Evolutionary conservation across 2,329 filamentous ascomycete genomes (phyloP).

Genomic region (Venturia aucupariae): DNA sequence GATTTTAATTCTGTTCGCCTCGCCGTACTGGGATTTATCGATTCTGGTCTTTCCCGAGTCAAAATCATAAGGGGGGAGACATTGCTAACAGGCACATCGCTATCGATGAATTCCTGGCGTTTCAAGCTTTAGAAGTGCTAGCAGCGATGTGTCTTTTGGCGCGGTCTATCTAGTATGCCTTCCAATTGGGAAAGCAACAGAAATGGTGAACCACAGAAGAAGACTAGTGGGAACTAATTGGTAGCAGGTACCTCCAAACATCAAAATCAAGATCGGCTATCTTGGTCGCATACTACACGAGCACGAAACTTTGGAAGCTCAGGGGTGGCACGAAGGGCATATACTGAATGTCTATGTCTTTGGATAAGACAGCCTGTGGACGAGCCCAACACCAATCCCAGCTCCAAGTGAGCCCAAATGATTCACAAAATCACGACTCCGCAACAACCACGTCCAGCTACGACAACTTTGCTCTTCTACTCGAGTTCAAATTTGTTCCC

Average conservation of each 20-base stretch:
- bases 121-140: too few species aligned
- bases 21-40: conserved; percentile 13
- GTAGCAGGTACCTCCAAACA: conserved; percentile 46
- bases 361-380: not conserved
- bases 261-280: conserved; percentile 64
- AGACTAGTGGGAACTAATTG: not conserved
- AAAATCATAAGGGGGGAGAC: too few species aligned
- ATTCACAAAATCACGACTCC: not conserved
- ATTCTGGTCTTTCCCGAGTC: not conserved
- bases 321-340: conserved; percentile 68
- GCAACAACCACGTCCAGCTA: not conserved
- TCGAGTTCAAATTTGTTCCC: not conserved
- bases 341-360: conserved; percentile 69
- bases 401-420: too few species aligned
- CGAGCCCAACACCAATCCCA: not conserved
- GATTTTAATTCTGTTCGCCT: not conserved
- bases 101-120: not conserved
- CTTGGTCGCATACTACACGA: conserved; percentile 73
- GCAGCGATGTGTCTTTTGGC: too few species aligned
- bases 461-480: not conserved
- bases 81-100: too few species aligned
- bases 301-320: conserved; percentile 50
- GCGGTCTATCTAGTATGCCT: too few species aligned
- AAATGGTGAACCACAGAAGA: not conserved
- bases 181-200: not conserved